Conservation (phyloP, 2,329 filamentous ascomycete genomes). For the Trichoderma gracile region DNA sequence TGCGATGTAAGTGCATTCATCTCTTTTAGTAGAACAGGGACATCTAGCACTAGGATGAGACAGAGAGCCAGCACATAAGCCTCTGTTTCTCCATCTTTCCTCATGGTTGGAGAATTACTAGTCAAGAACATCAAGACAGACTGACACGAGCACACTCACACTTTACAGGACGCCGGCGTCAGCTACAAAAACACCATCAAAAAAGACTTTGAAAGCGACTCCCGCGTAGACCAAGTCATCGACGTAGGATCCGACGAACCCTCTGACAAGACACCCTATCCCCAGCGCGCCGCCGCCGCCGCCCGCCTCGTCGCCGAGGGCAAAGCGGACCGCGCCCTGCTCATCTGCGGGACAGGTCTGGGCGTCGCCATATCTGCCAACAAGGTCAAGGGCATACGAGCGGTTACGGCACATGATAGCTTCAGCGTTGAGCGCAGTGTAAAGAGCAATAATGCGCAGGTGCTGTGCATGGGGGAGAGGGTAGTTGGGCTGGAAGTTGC, state of each 20-base stretch:
- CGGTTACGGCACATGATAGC: constrained; percentile 86
- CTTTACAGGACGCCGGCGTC: constrained; percentile 66
- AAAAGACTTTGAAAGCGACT: constrained; percentile 66
- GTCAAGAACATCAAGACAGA: no score
- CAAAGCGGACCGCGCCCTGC: constrained; percentile 72
- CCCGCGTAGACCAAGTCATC: constrained; percentile 65
- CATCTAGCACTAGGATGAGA: background rate
- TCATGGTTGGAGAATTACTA: no score
- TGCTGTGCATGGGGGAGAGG: constrained; percentile 81
- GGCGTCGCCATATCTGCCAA: constrained; percentile 88
- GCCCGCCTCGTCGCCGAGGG: constrained; percentile 63
- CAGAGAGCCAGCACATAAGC: background rate
- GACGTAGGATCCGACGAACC: constrained; percentile 71
- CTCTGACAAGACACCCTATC: constrained; percentile 78
- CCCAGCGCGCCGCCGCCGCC: constrained; percentile 73
- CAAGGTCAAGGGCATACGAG: constrained; percentile 79
- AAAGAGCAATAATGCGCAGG: constrained; percentile 82
- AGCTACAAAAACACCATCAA: constrained; percentile 79
- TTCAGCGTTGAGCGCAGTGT: constrained; percentile 81
- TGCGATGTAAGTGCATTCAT: constrained; percentile 49
- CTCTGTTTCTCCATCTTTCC: no score
- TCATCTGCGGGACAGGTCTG: constrained; percentile 84
- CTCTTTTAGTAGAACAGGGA: background rate
- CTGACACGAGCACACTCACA: background rate
- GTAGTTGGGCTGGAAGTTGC: constrained; percentile 82